Evolutionary conservation across 202 grass and related monocot species (phyloP).

Genomic region (Panicum virgatum): DNA sequence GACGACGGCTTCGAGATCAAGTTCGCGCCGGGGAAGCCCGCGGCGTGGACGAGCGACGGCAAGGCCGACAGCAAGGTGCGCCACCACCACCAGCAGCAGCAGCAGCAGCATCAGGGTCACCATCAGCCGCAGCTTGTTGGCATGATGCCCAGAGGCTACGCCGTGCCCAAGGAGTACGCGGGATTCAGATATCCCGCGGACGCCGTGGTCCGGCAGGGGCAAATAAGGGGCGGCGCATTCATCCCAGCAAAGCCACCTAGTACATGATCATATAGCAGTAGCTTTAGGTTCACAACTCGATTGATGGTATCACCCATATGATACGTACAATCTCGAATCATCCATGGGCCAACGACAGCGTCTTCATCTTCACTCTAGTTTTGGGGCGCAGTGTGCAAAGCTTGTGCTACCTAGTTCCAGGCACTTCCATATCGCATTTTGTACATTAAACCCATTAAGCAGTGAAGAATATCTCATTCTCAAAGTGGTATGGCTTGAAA

Average conservation of each 20-base stretch:
- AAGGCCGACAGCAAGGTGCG: slow-evolving; percentile 34
- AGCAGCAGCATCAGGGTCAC: background rate
- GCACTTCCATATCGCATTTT: slow-evolving; percentile 45
- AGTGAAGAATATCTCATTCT: slow-evolving; percentile 55
- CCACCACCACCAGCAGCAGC: background rate
- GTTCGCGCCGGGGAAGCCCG: slow-evolving; percentile 67
- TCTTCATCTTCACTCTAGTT: slow-evolving; percentile 56
- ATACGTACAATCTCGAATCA: slow-evolving; percentile 34
- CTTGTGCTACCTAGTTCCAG: slow-evolving; percentile 32
- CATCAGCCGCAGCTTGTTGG: slow-evolving; percentile 21
- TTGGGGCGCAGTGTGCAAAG: slow-evolving; percentile 44
- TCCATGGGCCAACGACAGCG: slow-evolving; percentile 22
- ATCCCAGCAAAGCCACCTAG: slow-evolving; percentile 46
- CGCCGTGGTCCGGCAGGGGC: slow-evolving; percentile 48
- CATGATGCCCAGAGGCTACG: slow-evolving; percentile 26
- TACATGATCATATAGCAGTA: slow-evolving; percentile 41
- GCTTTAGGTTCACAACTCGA: slow-evolving; percentile 47
- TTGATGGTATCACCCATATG: slow-evolving; percentile 48
- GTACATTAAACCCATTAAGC: slow-evolving; percentile 60
- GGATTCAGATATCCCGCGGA: slow-evolving; percentile 53
- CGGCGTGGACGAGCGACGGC: slow-evolving; percentile 53
- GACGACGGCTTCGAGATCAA: slow-evolving; percentile 84
- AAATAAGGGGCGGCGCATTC: slow-evolving; percentile 50
- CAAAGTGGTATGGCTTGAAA: slow-evolving; percentile 1
- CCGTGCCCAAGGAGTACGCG: slow-evolving; percentile 41